phyloP scores from a whole-genome alignment of 1,284 basidiomycete species.

The Volvariella surrecta region DNA sequence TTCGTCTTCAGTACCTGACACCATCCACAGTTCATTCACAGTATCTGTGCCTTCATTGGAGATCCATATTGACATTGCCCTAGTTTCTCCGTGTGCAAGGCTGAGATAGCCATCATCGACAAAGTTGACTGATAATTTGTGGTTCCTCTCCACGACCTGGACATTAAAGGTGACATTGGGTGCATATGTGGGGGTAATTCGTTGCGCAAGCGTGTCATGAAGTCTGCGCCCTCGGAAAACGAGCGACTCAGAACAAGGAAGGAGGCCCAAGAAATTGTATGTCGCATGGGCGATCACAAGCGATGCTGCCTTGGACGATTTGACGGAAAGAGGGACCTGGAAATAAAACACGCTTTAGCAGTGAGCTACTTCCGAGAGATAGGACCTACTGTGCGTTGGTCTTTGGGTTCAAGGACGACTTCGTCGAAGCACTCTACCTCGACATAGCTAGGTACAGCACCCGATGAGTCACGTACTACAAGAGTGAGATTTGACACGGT shows the following conservation, averaged over 20 bases:
- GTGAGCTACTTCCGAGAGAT: neutral
- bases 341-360: constrained; percentile 1
- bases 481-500: constrained; percentile 54
- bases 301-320: constrained; percentile 36
- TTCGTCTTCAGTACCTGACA: constrained; percentile 49
- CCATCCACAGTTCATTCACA: constrained; percentile 63
- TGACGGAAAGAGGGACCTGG: constrained; percentile 59
- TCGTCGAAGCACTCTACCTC: constrained; percentile 53
- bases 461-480: constrained; percentile 31
- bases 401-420: constrained; percentile 45
- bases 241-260: constrained; percentile 54
- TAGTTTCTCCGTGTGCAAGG: constrained; percentile 57
- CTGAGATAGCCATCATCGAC: constrained; percentile 41
- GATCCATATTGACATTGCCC: constrained; percentile 42
- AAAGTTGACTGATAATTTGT: constrained; percentile 49
- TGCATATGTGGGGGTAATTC: constrained; percentile 56
- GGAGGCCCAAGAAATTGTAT: constrained; percentile 62
- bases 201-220: constrained; percentile 61
- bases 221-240: constrained; percentile 56
- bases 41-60: constrained; percentile 49
- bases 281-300: constrained; percentile 46
- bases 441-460: constrained; percentile 28
- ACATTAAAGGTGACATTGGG: constrained; percentile 49
- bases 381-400: constrained; percentile 47
- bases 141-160: constrained; percentile 51